Percentiles rank a stretch among this genome's conserved stretches.
These are phyloP conservation scores for Citrus hindsii DNA, from an alignment of 345 rosid genomes.

Conservation along the genomic window DNA sequence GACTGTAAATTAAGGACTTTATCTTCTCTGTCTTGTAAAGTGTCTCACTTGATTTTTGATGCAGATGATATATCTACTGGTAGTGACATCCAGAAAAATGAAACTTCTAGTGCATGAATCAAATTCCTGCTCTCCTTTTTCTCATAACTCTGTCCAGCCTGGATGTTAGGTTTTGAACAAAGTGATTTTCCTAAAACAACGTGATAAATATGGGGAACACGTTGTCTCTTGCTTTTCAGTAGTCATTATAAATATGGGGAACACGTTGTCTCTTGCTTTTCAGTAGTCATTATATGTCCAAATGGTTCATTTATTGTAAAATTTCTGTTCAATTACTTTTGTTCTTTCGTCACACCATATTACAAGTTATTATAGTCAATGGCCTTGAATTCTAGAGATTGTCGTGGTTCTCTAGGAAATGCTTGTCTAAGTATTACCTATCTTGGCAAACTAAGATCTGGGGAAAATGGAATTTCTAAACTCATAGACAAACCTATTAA, in stretches of 20 bases:
- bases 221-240: neutral
- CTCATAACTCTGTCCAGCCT: neutral
- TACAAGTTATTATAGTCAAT: neutral
- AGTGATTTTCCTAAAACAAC: neutral
- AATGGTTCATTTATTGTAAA: neutral
- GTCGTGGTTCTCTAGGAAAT: neutral
- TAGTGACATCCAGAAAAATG: neutral
- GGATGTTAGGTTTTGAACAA: neutral
- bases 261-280: neutral
- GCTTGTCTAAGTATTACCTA: neutral
- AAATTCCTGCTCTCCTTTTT: neutral
- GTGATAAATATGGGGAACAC: neutral
- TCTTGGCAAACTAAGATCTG: neutral
- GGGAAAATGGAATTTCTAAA: neutral
- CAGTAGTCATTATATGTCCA: neutral
- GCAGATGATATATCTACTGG: neutral
- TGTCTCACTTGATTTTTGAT: neutral
- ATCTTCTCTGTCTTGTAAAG: neutral
- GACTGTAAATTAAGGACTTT: neutral
- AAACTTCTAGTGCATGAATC: neutral
- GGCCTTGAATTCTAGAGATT: neutral
- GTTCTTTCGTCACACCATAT: neutral
- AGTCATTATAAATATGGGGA: neutral
- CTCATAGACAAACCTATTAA: neutral
- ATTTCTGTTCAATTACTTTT: neutral